phyloP scores from a whole-genome alignment of 2,329 filamentous ascomycete species.

The Aspergillus unguis region DNA sequence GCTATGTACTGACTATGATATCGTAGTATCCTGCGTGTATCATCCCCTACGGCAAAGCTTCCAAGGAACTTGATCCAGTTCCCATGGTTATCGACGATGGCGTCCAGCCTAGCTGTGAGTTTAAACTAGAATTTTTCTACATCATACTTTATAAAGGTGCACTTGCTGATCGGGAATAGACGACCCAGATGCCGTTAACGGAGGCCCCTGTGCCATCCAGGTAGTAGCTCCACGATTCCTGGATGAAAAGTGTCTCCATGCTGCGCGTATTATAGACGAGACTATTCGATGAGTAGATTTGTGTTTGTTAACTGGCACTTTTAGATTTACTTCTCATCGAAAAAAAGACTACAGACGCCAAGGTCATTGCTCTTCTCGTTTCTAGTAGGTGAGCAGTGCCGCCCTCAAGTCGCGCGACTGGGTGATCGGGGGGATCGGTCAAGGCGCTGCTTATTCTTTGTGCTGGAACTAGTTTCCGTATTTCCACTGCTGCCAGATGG shows the following conservation, averaged over 20 bases:
- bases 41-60: slow-evolving; percentile 2
- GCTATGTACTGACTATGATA: not conserved
- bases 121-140: too few species aligned
- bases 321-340: not conserved
- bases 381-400: not conserved
- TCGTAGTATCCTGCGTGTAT: not conserved
- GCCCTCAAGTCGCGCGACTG: not conserved
- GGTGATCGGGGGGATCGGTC: too few species aligned
- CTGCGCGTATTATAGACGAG: slow-evolving; percentile 30
- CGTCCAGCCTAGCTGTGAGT: slow-evolving; percentile 29
- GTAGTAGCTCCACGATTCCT: slow-evolving; percentile 46
- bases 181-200: slow-evolving; percentile 39
- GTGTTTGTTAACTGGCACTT: too few species aligned
- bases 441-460: too few species aligned
- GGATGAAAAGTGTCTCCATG: slow-evolving; percentile 47
- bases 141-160: not conserved
- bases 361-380: not conserved
- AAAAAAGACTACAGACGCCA: not conserved
- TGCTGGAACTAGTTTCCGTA: too few species aligned
- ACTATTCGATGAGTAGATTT: too few species aligned
- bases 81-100: slow-evolving; percentile 26
- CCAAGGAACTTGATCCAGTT: slow-evolving; percentile 39
- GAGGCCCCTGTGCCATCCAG: slow-evolving; percentile 48
- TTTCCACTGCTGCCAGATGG: too few species aligned
- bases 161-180: slow-evolving; percentile 34